Evolutionary conservation across 2,329 filamentous ascomycete species (phyloP).

Genomic region (Ascochyta pisi): DNA sequence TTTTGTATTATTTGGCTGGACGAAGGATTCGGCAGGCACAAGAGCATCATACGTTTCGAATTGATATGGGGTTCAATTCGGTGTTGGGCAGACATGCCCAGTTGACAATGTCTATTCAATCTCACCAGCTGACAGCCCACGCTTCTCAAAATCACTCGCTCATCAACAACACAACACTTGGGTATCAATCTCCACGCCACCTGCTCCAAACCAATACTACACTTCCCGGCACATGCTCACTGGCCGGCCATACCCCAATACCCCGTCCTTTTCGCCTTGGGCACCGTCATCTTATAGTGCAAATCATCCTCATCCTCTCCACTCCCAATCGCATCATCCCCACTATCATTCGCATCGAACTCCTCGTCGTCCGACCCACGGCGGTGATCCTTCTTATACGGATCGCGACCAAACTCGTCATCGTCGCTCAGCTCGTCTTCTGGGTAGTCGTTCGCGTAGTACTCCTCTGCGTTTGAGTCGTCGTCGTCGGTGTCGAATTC

Average conservation of each 20-base stretch:
- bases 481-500: slow-evolving; percentile 67
- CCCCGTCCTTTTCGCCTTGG: slow-evolving; percentile 29
- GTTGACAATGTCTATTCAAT: no score
- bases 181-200: no score
- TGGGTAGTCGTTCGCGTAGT: slow-evolving; percentile 80
- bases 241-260: slow-evolving; percentile 37
- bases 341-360: slow-evolving; percentile 30
- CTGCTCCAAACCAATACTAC: background rate
- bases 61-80: no score
- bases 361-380: slow-evolving; percentile 52
- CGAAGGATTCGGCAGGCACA: no score
- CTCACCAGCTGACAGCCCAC: no score
- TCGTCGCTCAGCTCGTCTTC: slow-evolving; percentile 79
- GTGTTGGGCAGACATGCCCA: no score
- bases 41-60: no score
- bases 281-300: slow-evolving; percentile 39
- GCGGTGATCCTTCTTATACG: slow-evolving; percentile 51
- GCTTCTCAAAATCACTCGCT: no score
- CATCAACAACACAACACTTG: no score
- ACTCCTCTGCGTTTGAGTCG: slow-evolving; percentile 74
- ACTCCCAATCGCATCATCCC: slow-evolving; percentile 27
- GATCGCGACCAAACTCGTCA: slow-evolving; percentile 63
- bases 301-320: slow-evolving; percentile 41
- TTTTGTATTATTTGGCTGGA: background rate
- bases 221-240: background rate